Base-by-base conservation (phyloP, 192 early-diverging fungal genomes). In the Spinellus fusiger region DNA sequence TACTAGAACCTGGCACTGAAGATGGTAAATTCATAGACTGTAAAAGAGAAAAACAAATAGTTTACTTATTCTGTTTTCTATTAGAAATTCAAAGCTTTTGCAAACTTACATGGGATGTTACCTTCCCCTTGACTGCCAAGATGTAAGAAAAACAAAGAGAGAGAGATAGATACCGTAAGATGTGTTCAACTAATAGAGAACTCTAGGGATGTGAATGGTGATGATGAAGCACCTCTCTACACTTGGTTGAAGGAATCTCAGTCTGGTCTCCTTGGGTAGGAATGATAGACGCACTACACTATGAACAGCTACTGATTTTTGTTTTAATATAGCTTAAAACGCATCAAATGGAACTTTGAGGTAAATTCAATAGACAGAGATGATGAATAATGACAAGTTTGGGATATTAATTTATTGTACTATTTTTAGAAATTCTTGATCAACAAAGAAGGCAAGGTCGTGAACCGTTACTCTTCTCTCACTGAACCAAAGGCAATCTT, bases 111-210 rank as follows among this genome's bases (percentile, higher is more conserved):
- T 91, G 86, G 58, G 87, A 84, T 25, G 91, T 95, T 12, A 75
- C 82, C 1, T 98, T 96, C 82, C 89, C 91, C 23, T 80, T 96
- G 65, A 85, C 89, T 75, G 83, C 88, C 59, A 94, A 94, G 75
- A 70, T 90, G 67, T 69, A 51, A 54, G 61, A 56, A 16, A 15
- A 18, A 35, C 13, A n/a, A 13, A 53, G 6, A 47, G 4, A 44
- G 31, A 7, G 5, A 1, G 12, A 26, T 4, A 25, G 27, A 23
- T 26, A 55, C 34, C 22, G n/a, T 33, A 20, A n/a, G 1, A 57
- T 13, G 51, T 49, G 22, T 38, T 27, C 38, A 28, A 46, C 46
- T 16, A 55, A 29, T 49, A 46, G 29, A 15, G 22, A 35, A 22
- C 18, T 34, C 5, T 53, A 69, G 68, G 35, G 86, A 95, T 58